phyloP scores from a whole-genome alignment of 495 filamentous ascomycete genomes.

The Chaetomium fimeti region DNA sequence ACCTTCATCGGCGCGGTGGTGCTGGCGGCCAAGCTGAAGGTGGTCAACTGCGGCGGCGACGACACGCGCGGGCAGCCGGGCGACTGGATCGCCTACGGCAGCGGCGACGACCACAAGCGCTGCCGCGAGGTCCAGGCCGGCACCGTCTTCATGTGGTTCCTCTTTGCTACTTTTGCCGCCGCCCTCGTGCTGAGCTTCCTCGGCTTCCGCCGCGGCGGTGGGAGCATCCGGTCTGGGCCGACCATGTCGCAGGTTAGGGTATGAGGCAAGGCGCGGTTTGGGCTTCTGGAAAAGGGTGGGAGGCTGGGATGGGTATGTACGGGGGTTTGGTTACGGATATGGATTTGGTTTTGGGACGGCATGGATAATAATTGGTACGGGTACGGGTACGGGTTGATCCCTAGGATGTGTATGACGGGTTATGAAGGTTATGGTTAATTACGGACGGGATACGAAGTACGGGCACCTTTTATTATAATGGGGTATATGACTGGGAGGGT shows the following conservation, averaged over 20 bases:
- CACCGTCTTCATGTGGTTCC: constrained; percentile 51
- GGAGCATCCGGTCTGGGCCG: constrained; percentile 42
- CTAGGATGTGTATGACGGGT: constrained; percentile 4
- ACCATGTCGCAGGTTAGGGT: constrained; percentile 51
- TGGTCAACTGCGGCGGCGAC: constrained; percentile 44
- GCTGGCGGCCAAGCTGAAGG: constrained; percentile 47
- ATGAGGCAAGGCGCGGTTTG: constrained; percentile 24
- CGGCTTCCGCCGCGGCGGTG: constrained; percentile 43
- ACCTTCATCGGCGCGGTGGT: constrained; percentile 48
- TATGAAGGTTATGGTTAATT: constrained; percentile 12
- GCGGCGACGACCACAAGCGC: constrained; percentile 43
- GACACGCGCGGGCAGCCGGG: constrained; percentile 20
- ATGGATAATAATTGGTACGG: neutral
- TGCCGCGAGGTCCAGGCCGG: constrained; percentile 53
- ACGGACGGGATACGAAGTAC: neutral
- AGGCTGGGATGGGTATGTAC: neutral
- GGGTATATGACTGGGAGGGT: constrained; percentile 9
- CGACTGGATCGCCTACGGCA: constrained; percentile 51
- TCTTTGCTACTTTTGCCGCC: constrained; percentile 42
- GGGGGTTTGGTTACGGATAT: neutral
- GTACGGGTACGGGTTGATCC: constrained; percentile 6
- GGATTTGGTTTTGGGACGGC: neutral
- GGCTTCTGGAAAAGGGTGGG: neutral
- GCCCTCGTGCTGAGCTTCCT: constrained; percentile 37
- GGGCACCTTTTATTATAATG: constrained; percentile 2